Conservation (phyloP, 768 basidiomycete genomes). For the Mycena albidolilacea region DNA sequence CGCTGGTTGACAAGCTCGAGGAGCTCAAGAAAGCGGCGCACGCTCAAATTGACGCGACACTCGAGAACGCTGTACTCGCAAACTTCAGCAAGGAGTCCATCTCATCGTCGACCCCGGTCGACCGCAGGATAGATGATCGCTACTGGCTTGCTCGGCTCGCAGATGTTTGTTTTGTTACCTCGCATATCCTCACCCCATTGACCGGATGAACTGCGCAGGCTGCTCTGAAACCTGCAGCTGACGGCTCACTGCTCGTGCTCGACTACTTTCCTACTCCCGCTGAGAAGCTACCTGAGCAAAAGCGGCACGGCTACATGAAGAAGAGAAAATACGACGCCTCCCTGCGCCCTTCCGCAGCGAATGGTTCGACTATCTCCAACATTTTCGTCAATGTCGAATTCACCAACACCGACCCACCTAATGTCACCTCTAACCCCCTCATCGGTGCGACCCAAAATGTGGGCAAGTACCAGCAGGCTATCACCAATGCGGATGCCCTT, state of each 20-base stretch:
- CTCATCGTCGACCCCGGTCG: constrained; percentile 3
- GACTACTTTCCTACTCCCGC: constrained; percentile 26
- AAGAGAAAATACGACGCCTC: constrained; percentile 28
- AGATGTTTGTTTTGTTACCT: constrained; percentile 30
- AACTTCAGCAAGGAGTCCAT: constrained; percentile 15
- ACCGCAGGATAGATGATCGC: constrained; percentile 16
- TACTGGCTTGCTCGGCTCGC: constrained; percentile 31
- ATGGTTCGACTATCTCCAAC: constrained; percentile 20
- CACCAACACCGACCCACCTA: constrained; percentile 30
- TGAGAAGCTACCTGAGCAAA: constrained; percentile 16
- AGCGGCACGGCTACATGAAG: constrained; percentile 30
- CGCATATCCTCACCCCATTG: constrained; percentile 16
- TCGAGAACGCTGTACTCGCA: constrained; percentile 8
- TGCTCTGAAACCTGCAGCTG: constrained; percentile 1
- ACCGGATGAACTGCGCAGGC: constrained; percentile 17
- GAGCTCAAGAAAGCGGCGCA: constrained; percentile 19
- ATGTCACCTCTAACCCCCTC: constrained; percentile 27
- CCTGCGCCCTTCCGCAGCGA: constrained; percentile 30
- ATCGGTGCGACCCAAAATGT: constrained; percentile 23
- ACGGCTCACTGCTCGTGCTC: constrained; percentile 19
- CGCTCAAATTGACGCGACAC: not conserved
- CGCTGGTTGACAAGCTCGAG: constrained; percentile 22
- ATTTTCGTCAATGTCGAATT: constrained; percentile 33
- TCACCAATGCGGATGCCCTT: constrained; percentile 29
- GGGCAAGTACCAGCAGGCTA: constrained; percentile 36